Evolutionary conservation across 73 alveolate species (phyloP), one percentile per base, ranked within the genome.

Genomic region (Uronychia binucleata): DNA sequence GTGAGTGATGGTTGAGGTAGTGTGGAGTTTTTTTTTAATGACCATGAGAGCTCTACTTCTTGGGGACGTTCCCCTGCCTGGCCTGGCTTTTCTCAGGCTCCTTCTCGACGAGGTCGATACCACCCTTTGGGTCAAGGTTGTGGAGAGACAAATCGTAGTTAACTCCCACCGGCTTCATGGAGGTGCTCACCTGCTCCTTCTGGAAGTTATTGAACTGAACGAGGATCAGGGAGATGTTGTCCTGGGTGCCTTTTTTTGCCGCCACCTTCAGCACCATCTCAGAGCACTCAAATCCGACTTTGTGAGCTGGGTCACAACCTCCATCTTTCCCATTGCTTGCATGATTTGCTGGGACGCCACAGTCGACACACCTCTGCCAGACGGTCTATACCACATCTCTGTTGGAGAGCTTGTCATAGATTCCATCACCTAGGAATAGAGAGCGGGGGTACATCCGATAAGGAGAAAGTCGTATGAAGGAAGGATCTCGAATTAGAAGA

Each of bases 381-480:
- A 91, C 85, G 34, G 88, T 85, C 34, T 94, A 89, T 32, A 76
- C 79, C 76, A 94, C 79, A 57, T 91, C 95, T 58, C 91, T 89
- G 81, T 91, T 91, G 75, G 81, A 34, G 32, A 94, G 82, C 58
- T 91, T 94, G 84, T 94, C 98, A 86, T 91, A 94, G 60, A 94
- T 91, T 28, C 98, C 98, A 88, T 94, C 98, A 26, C 98, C 96
- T 35, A 91, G 57, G 1, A 91, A 93, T 32, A 94, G n/a, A n/a
- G n/a, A 59, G 86, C 91, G 76, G 76, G 75, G 27, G 91, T 94
- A 79, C 95, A 81, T 27, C 96, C 96, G 30, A 93, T 87, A 31
- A 89, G 86, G 34, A 89, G 79, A 34, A 89, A 89, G 75, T 84
- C 88, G 83, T 67, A 89, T 76, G 81, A 87, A 28, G 80, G 80